Evolutionary conservation across 257 asterid genomes (phyloP).

Genomic region (Scutellaria barbata): DNA sequence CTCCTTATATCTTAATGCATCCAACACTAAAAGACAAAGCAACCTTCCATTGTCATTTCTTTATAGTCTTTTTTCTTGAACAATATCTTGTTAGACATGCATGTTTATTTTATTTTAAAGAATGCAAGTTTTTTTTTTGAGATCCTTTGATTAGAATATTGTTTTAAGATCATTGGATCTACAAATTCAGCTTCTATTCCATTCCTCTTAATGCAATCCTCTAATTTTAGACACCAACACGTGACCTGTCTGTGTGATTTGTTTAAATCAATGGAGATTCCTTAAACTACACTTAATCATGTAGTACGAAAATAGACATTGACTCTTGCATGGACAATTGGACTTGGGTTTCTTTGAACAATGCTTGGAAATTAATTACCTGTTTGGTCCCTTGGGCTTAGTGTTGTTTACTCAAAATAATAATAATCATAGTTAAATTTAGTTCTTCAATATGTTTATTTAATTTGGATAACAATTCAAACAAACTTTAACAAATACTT

Average conservation of each 20-base stretch:
- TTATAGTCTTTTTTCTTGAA: constrained; percentile 36
- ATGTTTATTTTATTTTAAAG: not conserved
- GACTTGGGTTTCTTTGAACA: constrained; percentile 20
- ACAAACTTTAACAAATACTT: too few species aligned
- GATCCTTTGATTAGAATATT: constrained; percentile 22
- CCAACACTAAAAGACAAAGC: constrained; percentile 67
- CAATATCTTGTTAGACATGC: constrained; percentile 45
- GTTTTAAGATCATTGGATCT: constrained; percentile 45
- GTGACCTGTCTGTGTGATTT: constrained; percentile 42
- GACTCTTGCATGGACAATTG: constrained; percentile 34
- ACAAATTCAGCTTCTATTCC: constrained; percentile 45
- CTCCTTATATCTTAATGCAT: constrained; percentile 43
- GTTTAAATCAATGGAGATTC: constrained; percentile 41
- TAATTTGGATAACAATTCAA: too few species aligned
- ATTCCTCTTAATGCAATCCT: constrained; percentile 27
- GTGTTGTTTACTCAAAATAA: not conserved
- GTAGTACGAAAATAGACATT: constrained; percentile 3
- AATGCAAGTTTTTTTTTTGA: constrained; percentile 24
- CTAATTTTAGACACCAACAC: constrained; percentile 40
- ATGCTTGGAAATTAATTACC: constrained; percentile 15
- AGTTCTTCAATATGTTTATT: too few species aligned
- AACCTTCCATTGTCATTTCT: constrained; percentile 50
- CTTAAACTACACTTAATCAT: constrained; percentile 46
- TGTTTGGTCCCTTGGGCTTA: constrained; percentile 24
- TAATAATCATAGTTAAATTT: too few species aligned